A percentile compares a stretch with the other conserved stretches of the same genome.
Evolutionary conservation across 2,329 filamentous ascomycete genomes (phyloP).

Genomic region (Sarocladium brachiariae): DNA sequence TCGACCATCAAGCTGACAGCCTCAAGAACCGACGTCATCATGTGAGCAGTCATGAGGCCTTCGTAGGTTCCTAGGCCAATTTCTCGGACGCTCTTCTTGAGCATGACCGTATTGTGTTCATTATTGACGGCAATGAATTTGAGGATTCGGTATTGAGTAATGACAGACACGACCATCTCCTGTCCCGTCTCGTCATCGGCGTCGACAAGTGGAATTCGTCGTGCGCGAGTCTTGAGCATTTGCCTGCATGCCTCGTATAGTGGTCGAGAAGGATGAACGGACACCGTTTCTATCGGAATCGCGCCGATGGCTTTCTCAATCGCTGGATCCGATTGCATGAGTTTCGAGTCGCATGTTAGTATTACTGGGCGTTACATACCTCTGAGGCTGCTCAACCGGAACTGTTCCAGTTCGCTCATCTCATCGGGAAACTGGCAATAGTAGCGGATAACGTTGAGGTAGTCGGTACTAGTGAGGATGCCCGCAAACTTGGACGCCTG

Average conservation of each 20-base stretch:
- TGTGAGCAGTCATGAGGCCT: conserved; percentile 72
- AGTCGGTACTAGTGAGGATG: conserved; percentile 90
- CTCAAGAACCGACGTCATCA: conserved; percentile 88
- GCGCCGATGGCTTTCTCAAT: conserved; percentile 94
- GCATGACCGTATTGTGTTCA: conserved; percentile 73
- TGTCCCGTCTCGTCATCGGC: conserved; percentile 89
- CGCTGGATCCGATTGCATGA: conserved; percentile 44
- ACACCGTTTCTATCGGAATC: conserved; percentile 85
- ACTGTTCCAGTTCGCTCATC: conserved; percentile 84
- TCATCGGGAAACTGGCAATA: conserved; percentile 96
- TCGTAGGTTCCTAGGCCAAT: conserved; percentile 80
- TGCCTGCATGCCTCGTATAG: conserved; percentile 91
- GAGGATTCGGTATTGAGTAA: conserved; percentile 96
- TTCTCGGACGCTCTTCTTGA: conserved; percentile 82
- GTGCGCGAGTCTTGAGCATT: conserved; percentile 89
- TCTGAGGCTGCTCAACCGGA: conserved; percentile 83
- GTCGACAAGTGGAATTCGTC: conserved; percentile 89
- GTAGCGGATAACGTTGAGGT: conserved; percentile 98
- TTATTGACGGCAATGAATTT: conserved; percentile 98
- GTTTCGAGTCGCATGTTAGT: neutral
- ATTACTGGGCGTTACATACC: no score
- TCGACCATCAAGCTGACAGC: conserved; percentile 91
- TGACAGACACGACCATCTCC: conserved; percentile 90
- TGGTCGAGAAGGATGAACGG: conserved; percentile 83
- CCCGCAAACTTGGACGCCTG: conserved; percentile 88